Evolutionary conservation across 2,329 filamentous ascomycete species (phyloP), one percentile per base, ranked within the genome.

Genomic region (Phialocephala subalpina): DNA sequence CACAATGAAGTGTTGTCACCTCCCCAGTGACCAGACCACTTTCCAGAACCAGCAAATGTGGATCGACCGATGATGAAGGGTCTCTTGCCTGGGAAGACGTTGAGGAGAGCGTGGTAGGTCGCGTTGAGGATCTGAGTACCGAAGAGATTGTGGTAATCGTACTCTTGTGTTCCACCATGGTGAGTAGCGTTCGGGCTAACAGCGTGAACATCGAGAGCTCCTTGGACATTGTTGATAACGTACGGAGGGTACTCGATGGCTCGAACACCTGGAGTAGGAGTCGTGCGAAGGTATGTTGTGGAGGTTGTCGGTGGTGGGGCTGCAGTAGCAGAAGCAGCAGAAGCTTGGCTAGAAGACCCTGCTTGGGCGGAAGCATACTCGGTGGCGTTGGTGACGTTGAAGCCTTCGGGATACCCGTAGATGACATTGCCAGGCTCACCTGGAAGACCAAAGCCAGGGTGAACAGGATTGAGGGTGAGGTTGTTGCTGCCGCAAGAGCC

Each of bases 1-100:
- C 90, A 95, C 16, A 86, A 84, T 11, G 89, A 90, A 20, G 82
- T 80, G 74, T 94, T 94, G 77, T 95, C 89, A 38, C 90, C 92
- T 35, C 92, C 92, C 92, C 92, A 97, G 78, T 96, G 92, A 0
- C 92, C 92, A 1, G 92, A 90, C 80, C 86, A 91, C 76, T 87
- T 88, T 1, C 93, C 93, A 0, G 87, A 87, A 2, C 93, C 92
- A 11, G 92, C 85, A 74, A 95, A 96, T 0, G 92, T 96, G 45
- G 90, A 92, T 18, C 93, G 89, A 0, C 91, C 92, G 73, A 97
- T 93, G 74, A 97, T 91, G 78, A 97, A 92, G 0, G 93, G 93
- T 0, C 93, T 88, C 76, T 92, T 91, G 16, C 80, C 82, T 0
- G 90, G 87, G 33, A 67, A 73, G 2, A 75, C 57, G 14, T 63